phyloP scores from a whole-genome alignment of 1,284 basidiomycete species.

The Microbotryum lychnidis-dioicae region DNA sequence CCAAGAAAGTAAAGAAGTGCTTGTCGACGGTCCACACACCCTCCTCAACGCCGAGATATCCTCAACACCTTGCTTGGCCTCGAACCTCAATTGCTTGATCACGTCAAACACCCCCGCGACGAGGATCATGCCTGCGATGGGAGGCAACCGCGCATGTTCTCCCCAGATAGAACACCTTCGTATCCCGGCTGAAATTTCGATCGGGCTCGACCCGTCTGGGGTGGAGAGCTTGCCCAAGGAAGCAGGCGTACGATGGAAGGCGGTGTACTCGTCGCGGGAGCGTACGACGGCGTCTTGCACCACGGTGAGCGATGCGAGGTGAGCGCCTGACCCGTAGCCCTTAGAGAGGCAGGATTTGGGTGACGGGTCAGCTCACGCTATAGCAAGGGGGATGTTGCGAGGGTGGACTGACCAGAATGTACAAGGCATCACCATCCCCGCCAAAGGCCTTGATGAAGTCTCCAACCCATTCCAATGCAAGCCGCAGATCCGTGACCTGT shows the following conservation, averaged over 20 bases:
- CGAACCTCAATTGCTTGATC: slow-evolving; percentile 29
- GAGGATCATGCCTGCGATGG: slow-evolving; percentile 30
- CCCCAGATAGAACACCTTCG: slow-evolving; percentile 22
- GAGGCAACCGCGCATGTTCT: slow-evolving; percentile 16
- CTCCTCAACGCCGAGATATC: slow-evolving; percentile 17
- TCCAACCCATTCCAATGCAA: slow-evolving; percentile 40
- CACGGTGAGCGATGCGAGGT: slow-evolving; percentile 36
- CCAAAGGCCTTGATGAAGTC: slow-evolving; percentile 37
- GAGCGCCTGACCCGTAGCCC: slow-evolving; percentile 35
- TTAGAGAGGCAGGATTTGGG: no score
- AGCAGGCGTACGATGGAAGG: not conserved
- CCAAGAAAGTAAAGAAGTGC: slow-evolving; percentile 15
- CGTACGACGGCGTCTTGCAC: slow-evolving; percentile 41
- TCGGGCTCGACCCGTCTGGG: not conserved
- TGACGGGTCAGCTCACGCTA: no score
- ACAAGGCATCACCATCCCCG: slow-evolving; percentile 37
- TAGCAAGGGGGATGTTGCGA: no score
- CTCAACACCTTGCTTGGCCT: slow-evolving; percentile 23
- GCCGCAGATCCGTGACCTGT: slow-evolving; percentile 38
- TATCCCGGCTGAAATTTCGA: slow-evolving; percentile 22
- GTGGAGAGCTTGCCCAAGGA: not conserved
- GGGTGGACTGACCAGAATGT: not conserved
- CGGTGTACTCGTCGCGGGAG: slow-evolving; percentile 32
- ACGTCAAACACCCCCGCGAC: slow-evolving; percentile 31
- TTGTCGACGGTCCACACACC: slow-evolving; percentile 4